Percentiles rank a stretch among this genome's conserved stretches.
Conservation (phyloP, 768 basidiomycete species). For the Psilocybe subaeruginosa region DNA sequence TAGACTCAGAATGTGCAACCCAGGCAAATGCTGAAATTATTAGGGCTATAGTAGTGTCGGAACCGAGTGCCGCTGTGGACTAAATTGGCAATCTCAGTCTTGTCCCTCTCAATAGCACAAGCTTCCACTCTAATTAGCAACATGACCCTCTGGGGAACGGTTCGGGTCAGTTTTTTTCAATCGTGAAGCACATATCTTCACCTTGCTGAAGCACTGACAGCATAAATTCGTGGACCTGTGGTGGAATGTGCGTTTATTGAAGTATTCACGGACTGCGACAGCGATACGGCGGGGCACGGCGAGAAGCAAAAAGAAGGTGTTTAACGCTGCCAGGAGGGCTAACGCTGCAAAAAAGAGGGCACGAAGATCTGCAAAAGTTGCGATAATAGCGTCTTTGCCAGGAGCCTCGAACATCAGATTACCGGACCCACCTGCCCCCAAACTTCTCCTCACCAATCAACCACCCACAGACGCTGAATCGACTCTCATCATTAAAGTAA, state of each 20-base stretch:
- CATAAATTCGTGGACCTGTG: no score
- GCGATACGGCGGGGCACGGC: not conserved
- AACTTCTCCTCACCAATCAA: constrained; percentile 21
- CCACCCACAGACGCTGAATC: constrained; percentile 20
- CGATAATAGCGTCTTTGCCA: constrained; percentile 17
- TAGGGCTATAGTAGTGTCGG: no score
- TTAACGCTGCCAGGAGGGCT: not conserved
- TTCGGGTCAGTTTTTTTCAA: no score
- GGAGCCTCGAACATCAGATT: constrained; percentile 22
- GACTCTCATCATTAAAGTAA: constrained; percentile 12
- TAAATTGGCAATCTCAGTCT: not conserved
- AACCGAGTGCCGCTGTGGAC: no score
- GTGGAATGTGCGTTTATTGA: no score
- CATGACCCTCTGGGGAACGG: no score
- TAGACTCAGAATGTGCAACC: no score
- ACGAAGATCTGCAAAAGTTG: constrained; percentile 1
- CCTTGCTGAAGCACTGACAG: no score
- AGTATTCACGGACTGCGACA: not conserved
- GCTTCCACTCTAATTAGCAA: no score
- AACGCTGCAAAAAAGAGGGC: not conserved
- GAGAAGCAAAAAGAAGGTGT: not conserved
- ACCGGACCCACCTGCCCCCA: constrained; percentile 21
- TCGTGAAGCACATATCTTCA: no score
- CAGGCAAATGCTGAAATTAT: no score
- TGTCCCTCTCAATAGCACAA: no score